These are phyloP conservation scores for Neocallimastix lanati DNA, from an alignment of 192 early-diverging fungal species.

Conservation along the genomic window DNA sequence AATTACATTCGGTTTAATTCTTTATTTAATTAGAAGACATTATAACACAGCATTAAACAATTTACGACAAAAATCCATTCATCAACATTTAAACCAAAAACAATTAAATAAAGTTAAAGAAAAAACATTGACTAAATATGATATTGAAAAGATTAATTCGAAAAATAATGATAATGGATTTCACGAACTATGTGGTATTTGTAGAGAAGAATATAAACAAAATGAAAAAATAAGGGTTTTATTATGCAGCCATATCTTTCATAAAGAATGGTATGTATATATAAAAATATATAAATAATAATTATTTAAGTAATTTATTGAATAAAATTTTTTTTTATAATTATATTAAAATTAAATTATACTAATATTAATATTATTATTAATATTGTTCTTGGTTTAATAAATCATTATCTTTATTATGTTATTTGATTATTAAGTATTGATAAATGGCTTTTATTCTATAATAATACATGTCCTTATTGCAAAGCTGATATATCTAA, in stretches of 20 bases:
- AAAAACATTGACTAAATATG: neutral
- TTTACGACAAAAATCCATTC: neutral
- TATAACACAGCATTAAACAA: neutral
- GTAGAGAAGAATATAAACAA: neutral
- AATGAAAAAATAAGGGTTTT: neutral
- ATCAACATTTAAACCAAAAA: neutral
- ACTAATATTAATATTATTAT: neutral
- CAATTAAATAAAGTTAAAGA: neutral
- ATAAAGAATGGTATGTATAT: neutral
- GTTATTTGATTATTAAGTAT: neutral
- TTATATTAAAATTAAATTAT: neutral
- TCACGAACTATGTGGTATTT: neutral
- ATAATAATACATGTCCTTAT: neutral
- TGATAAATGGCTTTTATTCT: neutral
- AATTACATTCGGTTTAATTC: neutral
- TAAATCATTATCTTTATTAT: too few species aligned
- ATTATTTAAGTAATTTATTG: neutral
- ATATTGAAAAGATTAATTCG: neutral
- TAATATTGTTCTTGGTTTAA: too few species aligned
- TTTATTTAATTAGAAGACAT: neutral
- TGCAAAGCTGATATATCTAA: neutral
- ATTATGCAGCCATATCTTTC: neutral
- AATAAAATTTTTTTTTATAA: neutral
- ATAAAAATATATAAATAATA: too few species aligned
- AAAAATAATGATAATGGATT: neutral